A percentile compares a stretch with the other conserved stretches of the same genome.
Conservation (phyloP, 2,329 filamentous ascomycete species). For the Nemania diffusa region DNA sequence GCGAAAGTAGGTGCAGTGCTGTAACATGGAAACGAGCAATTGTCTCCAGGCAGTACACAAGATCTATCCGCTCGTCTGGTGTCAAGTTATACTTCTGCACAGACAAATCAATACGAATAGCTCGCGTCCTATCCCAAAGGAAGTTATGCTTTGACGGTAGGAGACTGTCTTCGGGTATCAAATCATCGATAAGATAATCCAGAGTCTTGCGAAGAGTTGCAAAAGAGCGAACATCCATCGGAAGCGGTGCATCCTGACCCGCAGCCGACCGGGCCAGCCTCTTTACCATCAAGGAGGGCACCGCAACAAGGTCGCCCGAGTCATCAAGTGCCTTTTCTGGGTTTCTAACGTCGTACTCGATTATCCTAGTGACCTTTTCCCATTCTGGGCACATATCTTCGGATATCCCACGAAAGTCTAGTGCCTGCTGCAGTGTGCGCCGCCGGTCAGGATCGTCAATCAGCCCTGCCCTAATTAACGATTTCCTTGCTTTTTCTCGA, state of each 20-base stretch:
- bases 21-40: slow-evolving; percentile 75
- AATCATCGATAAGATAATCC: slow-evolving; percentile 70
- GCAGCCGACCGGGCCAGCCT: slow-evolving; percentile 74
- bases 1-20: slow-evolving; percentile 70
- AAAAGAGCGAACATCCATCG: slow-evolving; percentile 74
- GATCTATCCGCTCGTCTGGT: slow-evolving; percentile 64
- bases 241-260: slow-evolving; percentile 73
- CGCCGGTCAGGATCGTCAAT: slow-evolving; percentile 74
- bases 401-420: slow-evolving; percentile 74
- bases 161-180: slow-evolving; percentile 65
- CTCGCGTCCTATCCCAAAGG: slow-evolving; percentile 74
- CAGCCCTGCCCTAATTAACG: slow-evolving; percentile 67
- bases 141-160: slow-evolving; percentile 69
- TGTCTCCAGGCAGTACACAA: slow-evolving; percentile 72
- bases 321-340: slow-evolving; percentile 62
- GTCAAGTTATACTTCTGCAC: slow-evolving; percentile 70
- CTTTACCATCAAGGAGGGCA: slow-evolving; percentile 70
- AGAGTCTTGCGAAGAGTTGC: slow-evolving; percentile 67
- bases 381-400: slow-evolving; percentile 77
- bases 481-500: slow-evolving; percentile 65
- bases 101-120: slow-evolving; percentile 74
- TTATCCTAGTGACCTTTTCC: slow-evolving; percentile 71
- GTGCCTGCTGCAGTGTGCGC: slow-evolving; percentile 70
- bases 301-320: slow-evolving; percentile 56
- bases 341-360: slow-evolving; percentile 66